Percentiles rank a stretch among this genome's conserved stretches.
Conservation (phyloP, 2,329 filamentous ascomycete genomes). For the Xylogone sp. region DNA sequence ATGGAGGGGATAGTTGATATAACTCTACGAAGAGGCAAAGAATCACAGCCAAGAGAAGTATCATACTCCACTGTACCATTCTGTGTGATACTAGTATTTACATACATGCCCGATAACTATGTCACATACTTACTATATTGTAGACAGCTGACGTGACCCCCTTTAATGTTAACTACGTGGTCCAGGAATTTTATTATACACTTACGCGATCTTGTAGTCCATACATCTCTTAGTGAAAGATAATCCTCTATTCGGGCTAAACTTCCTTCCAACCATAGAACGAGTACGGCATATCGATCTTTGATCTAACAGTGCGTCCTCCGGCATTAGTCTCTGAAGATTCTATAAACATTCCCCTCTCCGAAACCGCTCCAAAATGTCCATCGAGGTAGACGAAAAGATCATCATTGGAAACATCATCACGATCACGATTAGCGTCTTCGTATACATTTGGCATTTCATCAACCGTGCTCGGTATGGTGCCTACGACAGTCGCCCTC, state of each 20-base stretch:
- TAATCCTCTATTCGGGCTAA: background rate
- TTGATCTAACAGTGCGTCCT: slow-evolving; percentile 25
- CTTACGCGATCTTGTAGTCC: background rate
- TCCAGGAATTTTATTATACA: too few relatives aligned
- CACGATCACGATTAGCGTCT: slow-evolving; percentile 1
- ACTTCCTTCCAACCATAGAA: slow-evolving; percentile 7
- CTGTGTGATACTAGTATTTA: too few relatives aligned
- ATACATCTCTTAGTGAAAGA: background rate
- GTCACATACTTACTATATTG: too few relatives aligned
- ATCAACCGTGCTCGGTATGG: slow-evolving; percentile 25
- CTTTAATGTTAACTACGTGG: too few relatives aligned
- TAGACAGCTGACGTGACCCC: too few relatives aligned
- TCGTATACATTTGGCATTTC: slow-evolving; percentile 22
- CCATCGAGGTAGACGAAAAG: slow-evolving; percentile 24
- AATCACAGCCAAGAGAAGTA: too few relatives aligned
- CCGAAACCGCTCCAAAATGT: slow-evolving; percentile 61
- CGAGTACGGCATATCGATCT: slow-evolving; percentile 45
- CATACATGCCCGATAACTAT: too few relatives aligned
- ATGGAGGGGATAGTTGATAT: too few relatives aligned
- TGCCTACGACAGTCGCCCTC: slow-evolving; percentile 22
- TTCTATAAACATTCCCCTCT: slow-evolving; percentile 53
- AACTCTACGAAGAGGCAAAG: too few relatives aligned
- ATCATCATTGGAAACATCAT: background rate
- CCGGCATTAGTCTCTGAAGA: slow-evolving; percentile 17
- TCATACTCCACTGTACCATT: too few relatives aligned